Evolutionary conservation across 192 early-diverging fungal genomes (phyloP).

Genomic region (Gaertneriomyces sp.): DNA sequence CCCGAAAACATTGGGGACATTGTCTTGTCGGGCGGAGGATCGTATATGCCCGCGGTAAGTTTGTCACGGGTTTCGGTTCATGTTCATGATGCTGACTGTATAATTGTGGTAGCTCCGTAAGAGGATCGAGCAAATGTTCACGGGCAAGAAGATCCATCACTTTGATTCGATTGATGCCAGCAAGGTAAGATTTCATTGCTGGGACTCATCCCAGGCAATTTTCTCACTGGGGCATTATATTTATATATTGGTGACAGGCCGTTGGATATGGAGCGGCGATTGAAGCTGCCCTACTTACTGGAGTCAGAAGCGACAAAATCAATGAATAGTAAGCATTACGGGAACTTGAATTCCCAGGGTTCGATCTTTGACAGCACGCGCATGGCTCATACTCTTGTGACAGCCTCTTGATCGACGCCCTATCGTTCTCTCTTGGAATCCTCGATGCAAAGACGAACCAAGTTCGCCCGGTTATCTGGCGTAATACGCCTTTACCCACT

Average conservation of each 20-base stretch:
- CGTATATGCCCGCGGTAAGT: neutral
- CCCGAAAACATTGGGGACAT: neutral
- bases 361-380: neutral
- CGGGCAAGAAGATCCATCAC: conserved; percentile 4
- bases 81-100: neutral
- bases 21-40: conserved; percentile 1
- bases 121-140: neutral
- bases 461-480: neutral
- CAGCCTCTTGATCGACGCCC: conserved; percentile 2
- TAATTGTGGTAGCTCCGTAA: neutral
- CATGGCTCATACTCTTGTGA: neutral
- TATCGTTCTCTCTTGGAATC: neutral
- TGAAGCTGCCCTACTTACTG: neutral
- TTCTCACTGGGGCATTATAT: too few relatives aligned
- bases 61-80: neutral
- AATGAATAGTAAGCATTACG: neutral
- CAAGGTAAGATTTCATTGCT: neutral
- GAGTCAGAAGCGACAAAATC: conserved; percentile 1
- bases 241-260: neutral
- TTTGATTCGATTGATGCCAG: neutral
- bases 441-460: conserved; percentile 4
- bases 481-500: neutral
- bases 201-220: too few relatives aligned
- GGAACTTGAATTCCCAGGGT: too few relatives aligned
- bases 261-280: neutral